Conservation (phyloP, 2,329 filamentous ascomycete genomes). For the Pseudogymnoascus sp. region DNA sequence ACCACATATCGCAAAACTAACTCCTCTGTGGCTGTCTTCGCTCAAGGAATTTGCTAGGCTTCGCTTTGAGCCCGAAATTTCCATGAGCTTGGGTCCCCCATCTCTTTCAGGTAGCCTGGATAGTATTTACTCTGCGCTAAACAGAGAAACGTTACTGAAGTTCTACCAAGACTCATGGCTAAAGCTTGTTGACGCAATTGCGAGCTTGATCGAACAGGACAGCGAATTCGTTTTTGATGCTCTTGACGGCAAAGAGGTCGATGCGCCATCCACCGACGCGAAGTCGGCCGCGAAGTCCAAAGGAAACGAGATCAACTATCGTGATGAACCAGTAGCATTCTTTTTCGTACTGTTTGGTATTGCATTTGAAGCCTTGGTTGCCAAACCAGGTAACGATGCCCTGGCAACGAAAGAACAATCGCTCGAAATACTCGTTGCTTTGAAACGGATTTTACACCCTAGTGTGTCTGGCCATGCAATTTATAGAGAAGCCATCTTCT, state of each 20-base stretch:
- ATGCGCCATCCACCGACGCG: constrained; percentile 25
- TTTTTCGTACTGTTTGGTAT: constrained; percentile 98
- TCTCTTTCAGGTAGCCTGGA: constrained; percentile 80
- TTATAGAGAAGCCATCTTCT: constrained; percentile 91
- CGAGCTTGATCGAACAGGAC: constrained; percentile 93
- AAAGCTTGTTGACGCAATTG: constrained; percentile 93
- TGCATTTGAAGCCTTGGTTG: constrained; percentile 89
- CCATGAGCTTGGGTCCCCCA: constrained; percentile 74
- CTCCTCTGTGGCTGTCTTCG: constrained; percentile 88
- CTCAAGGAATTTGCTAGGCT: constrained; percentile 87
- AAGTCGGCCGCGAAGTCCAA: constrained; percentile 44
- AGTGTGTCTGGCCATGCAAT: constrained; percentile 94
- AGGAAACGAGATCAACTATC: constrained; percentile 84
- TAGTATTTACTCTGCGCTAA: constrained; percentile 88
- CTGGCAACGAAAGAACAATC: constrained; percentile 70
- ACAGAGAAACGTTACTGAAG: constrained; percentile 82
- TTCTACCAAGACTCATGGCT: constrained; percentile 98
- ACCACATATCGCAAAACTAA: constrained; percentile 81
- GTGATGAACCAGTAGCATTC: constrained; percentile 94
- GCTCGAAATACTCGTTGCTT: constrained; percentile 77
- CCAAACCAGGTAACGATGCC: constrained; percentile 59
- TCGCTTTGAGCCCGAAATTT: constrained; percentile 94
- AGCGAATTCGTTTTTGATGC: constrained; percentile 97
- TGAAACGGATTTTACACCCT: constrained; percentile 91
- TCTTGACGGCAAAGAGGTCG: constrained; percentile 71